Conservation (phyloP, 257 asterid genomes). For the Scutellaria galericulata region DNA sequence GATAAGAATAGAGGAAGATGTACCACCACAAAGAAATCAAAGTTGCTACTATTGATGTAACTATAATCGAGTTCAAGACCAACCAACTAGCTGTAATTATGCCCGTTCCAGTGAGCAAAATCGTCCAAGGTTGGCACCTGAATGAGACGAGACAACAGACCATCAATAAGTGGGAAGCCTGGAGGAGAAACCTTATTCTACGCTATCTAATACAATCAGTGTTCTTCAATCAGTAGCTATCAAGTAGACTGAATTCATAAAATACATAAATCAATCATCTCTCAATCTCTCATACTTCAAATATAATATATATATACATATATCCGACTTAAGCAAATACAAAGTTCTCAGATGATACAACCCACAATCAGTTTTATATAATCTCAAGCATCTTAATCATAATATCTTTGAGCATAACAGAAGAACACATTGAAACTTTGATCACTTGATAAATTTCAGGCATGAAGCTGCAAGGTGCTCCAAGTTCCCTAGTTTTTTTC, state of each 20-base stretch:
- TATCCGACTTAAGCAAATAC: conserved; percentile 17
- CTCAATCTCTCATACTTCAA: neutral
- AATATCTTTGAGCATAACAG: neutral
- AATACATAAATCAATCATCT: neutral
- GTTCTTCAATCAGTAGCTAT: neutral
- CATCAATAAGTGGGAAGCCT: neutral
- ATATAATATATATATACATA: too few species aligned
- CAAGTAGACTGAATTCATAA: neutral
- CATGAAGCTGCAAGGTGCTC: too few species aligned
- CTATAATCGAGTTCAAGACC: conserved; percentile 52
- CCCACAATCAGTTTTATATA: neutral
- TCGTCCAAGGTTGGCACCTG: conserved; percentile 99
- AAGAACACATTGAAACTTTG: neutral
- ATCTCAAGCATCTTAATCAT: neutral
- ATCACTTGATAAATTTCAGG: too few species aligned
- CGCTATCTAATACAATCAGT: neutral
- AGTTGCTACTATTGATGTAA: conserved; percentile 52
- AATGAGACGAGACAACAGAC: neutral
- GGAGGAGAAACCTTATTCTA: neutral
- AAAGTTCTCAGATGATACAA: neutral
- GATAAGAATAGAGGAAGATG: conserved; percentile 82
- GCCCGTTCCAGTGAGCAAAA: conserved; percentile 65
- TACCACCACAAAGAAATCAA: conserved; percentile 84
- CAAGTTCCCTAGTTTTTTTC: too few species aligned
- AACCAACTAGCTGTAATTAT: conserved; percentile 75